Conservation (phyloP, 371 early-diverging fungal genomes). For the Mucor saturninus region DNA sequence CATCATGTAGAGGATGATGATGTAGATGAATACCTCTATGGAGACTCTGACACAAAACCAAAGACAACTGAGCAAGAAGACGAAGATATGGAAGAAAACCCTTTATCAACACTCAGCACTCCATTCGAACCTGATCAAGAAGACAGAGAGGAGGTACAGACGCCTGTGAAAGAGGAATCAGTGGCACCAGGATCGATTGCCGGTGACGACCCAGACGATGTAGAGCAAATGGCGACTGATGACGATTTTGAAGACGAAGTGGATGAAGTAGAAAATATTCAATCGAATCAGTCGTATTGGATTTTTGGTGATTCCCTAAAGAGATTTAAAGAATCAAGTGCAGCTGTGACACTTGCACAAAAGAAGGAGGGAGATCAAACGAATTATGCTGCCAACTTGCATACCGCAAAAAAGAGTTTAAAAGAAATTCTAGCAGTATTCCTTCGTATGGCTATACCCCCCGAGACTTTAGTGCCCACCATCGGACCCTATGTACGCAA, state of each 20-base stretch:
- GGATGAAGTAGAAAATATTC: slow-evolving; percentile 17
- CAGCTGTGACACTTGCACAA: slow-evolving; percentile 4
- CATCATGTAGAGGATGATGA: slow-evolving; percentile 30
- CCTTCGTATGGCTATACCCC: slow-evolving; percentile 44
- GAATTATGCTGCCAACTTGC: slow-evolving; percentile 22
- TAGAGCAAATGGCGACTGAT: slow-evolving; percentile 5
- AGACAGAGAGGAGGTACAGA: neutral
- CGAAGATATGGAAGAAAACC: slow-evolving; percentile 10
- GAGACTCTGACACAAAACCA: slow-evolving; percentile 27
- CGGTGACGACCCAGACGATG: neutral
- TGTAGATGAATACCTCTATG: slow-evolving; percentile 41
- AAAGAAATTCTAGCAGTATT: slow-evolving; percentile 47
- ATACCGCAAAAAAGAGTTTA: slow-evolving; percentile 36
- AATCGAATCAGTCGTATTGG: slow-evolving; percentile 50
- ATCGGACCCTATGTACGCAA: slow-evolving; percentile 35
- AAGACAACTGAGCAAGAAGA: neutral
- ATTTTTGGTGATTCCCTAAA: slow-evolving; percentile 51
- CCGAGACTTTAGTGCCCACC: slow-evolving; percentile 35
- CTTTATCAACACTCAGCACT: neutral
- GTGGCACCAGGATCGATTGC: neutral
- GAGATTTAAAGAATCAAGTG: slow-evolving; percentile 38
- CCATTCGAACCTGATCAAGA: slow-evolving; percentile 2
- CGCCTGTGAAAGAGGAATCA: neutral
- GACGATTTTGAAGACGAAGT: slow-evolving; percentile 13
- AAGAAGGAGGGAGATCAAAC: slow-evolving; percentile 14